Base-by-base conservation (phyloP, 2,329 filamentous ascomycete species). In the Colletotrichum tofieldiae region DNA sequence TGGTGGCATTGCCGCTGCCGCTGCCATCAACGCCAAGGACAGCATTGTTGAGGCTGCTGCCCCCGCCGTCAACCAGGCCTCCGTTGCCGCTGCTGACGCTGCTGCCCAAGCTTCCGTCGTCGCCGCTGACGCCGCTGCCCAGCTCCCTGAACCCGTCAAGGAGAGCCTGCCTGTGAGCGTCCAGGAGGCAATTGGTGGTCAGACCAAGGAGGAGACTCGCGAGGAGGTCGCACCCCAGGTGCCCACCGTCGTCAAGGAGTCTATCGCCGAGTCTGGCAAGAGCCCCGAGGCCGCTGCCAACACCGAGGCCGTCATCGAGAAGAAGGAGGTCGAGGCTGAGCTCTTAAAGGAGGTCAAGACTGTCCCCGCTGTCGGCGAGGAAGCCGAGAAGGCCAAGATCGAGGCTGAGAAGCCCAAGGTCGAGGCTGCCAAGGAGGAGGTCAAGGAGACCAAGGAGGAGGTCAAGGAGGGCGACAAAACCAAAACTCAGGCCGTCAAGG, bases 281-380 rank as follows among this genome's bases (percentile, higher is more conserved):
- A 86, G 85, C 73, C 92, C 93, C 11, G 94, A 96, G 82, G 94
- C 94, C 43, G 89, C 93, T 45, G 88, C 89, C 67, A 92, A 91
- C 81, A 85, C 90, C 1, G 86, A 87, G 67, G 93, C 91, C 23
- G 93, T 96, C 8, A 84, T 88, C 74, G 93, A 95, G 77, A 96
- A 96, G 89, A 90, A 89, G 80, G 87, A 86, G 12, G 87, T 95
- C 6, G 94, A 97, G 84, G 82, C 89, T 35, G 93, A 97, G 83
- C 86, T 97, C 11, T 85, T 95, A 59, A 87, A 90, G 75, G 89
- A 93, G 80, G 87, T 91, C 73, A 86, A 88, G 80, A 79, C 82
- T 64, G 78, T 79, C 65, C 77, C 84, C 75, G 78, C 80, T 16
- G 75, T 78, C 0, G 77, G 72, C 49, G 83, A 82, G 51, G 70